phyloP scores from a whole-genome alignment of 2,329 filamentous ascomycete species.

The Colletotrichum endophyticum region DNA sequence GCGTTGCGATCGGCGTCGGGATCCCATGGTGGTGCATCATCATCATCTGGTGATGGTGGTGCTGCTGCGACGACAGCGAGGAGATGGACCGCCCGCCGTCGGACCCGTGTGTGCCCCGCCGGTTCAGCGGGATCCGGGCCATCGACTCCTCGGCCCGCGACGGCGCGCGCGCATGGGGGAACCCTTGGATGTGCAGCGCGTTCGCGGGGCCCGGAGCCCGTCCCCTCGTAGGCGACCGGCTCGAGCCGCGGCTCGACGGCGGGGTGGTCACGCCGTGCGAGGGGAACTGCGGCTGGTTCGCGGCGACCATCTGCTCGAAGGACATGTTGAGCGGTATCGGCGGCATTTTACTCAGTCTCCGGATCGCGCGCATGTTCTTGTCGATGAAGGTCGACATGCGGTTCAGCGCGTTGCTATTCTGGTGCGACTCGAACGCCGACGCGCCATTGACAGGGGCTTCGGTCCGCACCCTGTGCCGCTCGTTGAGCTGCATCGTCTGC shows the following conservation, averaged over 20 bases:
- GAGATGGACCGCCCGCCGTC: constrained; percentile 7
- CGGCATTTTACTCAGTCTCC: constrained; percentile 45
- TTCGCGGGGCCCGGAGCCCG: neutral
- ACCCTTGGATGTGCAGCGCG: constrained; percentile 3
- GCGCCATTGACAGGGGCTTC: constrained; percentile 34
- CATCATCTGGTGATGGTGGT: neutral
- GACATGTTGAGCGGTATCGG: constrained; percentile 28
- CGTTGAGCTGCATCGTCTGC: constrained; percentile 37
- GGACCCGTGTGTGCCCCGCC: constrained; percentile 19
- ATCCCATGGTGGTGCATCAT: constrained; percentile 3
- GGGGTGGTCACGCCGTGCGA: constrained; percentile 28
- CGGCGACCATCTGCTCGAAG: constrained; percentile 34
- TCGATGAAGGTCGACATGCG: constrained; percentile 51
- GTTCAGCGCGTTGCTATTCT: constrained; percentile 45
- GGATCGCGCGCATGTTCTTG: constrained; percentile 46
- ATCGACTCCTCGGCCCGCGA: constrained; percentile 7
- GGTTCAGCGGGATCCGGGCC: constrained; percentile 17
- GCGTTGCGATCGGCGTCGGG: constrained; percentile 26
- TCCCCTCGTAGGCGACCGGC: constrained; percentile 27
- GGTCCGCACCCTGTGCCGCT: constrained; percentile 43
- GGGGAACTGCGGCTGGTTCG: constrained; percentile 25
- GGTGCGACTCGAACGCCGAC: constrained; percentile 44
- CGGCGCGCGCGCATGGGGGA: constrained; percentile 22
- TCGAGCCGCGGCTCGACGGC: constrained; percentile 36
- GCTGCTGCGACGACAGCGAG: neutral